These are phyloP conservation scores for Physocladia obscura DNA, from an alignment of 192 early-diverging fungal species.

Conservation along the genomic window DNA sequence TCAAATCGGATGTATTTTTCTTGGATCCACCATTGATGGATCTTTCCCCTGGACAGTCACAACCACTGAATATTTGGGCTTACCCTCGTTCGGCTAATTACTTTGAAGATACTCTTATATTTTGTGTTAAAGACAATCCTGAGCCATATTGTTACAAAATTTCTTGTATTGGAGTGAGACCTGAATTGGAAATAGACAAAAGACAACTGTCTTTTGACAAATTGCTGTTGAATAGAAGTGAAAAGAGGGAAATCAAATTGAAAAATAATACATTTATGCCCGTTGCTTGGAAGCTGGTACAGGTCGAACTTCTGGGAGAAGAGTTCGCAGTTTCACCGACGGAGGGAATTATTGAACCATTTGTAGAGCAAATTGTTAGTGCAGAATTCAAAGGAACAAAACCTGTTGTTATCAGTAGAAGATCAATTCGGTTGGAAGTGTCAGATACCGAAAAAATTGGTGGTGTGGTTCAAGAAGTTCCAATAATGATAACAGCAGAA, in stretches of 20 bases:
- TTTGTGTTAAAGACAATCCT: slow-evolving; percentile 68
- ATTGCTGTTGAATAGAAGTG: slow-evolving; percentile 53
- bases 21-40: slow-evolving; percentile 56
- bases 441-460: slow-evolving; percentile 55
- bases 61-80: slow-evolving; percentile 48
- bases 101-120: slow-evolving; percentile 54
- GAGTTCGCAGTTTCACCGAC: slow-evolving; percentile 55
- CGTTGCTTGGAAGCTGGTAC: slow-evolving; percentile 55
- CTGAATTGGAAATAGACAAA: slow-evolving; percentile 64
- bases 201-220: slow-evolving; percentile 61
- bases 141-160: slow-evolving; percentile 60
- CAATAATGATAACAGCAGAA: slow-evolving; percentile 59
- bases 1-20: slow-evolving; percentile 59
- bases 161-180: slow-evolving; percentile 57
- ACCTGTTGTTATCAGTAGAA: slow-evolving; percentile 50
- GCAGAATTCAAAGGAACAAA: slow-evolving; percentile 60
- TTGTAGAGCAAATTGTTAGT: slow-evolving; percentile 43
- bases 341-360: slow-evolving; percentile 53
- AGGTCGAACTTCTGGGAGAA: slow-evolving; percentile 58
- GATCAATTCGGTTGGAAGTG: slow-evolving; percentile 53
- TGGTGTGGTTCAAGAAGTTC: slow-evolving; percentile 56
- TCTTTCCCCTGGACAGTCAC: slow-evolving; percentile 45
- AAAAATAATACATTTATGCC: slow-evolving; percentile 56
- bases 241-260: slow-evolving; percentile 53
- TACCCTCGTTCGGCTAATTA: slow-evolving; percentile 47